Base-by-base conservation (phyloP, 2,329 filamentous ascomycete genomes). In the Phyllosticta paracitricarpa region DNA sequence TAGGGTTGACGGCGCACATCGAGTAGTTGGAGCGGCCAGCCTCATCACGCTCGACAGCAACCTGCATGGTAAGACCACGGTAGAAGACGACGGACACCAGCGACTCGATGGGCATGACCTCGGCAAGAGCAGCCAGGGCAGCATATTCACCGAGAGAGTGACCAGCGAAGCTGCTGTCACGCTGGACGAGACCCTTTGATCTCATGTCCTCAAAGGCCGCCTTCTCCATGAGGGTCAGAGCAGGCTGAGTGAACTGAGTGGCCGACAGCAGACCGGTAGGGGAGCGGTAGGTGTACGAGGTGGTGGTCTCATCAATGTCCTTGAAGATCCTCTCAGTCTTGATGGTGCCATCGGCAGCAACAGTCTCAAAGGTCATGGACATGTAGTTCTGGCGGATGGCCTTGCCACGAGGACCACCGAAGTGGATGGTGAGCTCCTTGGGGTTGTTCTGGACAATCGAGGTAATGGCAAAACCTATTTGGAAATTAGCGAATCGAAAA, bases 321-420 rank as follows among this genome's bases (percentile, higher is more conserved):
- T 99, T 97, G 84, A 99, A 99, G 73, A 99, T 99, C 78, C 93
- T 96, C 82, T 99, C 94, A 0, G 94, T 97, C 78, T 97, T 97
- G 79, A 96, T 91, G 40, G 85, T 85, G 26, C 94, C 94, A 74
- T 99, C 94, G 1, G 89, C 80, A 63, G 88, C 89, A 59, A 99
- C 91, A n/a, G 93, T 95, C 80, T 99, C 94, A 76, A 97, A 99
- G 56, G 93, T 97, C 94, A 99, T 99, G 63, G 93, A 87, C 89
- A 97, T 97, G 81, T 99, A 99, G 78, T 99, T 99, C 72, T 96
- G 89, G 65, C 94, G 91, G 68, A 99, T 99, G 58, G 91, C 91
- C 79, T 97, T 99, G 72, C 94, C 94, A 63, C 91, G 89, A 64
- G 94, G 91, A 56, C 94, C 94, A 79, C 95, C 94, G 72, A 99